Base-by-base conservation (phyloP, 1,284 basidiomycete species). In the Earliella scabrosa region DNA sequence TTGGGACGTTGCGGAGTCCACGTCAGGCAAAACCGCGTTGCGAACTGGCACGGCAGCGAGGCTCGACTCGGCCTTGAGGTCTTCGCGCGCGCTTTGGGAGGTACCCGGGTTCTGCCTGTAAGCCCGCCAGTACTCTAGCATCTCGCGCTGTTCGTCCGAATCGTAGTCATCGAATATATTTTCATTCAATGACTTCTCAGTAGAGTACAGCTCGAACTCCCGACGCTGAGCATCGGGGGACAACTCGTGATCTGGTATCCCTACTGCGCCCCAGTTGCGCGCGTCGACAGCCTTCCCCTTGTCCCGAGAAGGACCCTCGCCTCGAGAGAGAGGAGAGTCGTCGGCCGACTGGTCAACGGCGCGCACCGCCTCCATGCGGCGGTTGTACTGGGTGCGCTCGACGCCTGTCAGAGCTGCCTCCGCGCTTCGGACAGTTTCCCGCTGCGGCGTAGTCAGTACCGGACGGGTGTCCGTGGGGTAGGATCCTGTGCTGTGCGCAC, bases 231-330 rank as follows among this genome's bases (percentile, higher is more conserved):
- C 43, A 14, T 54, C 54, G 11, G 48, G 36, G 29, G 59, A 48
- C 2, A 62, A 50, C 44, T 62, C 60, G 1, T 35, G 20, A 1
- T 40, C 11, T 11, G 43, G 39, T 8, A 62, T 50, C 29, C 36
- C 47, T 9, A 41, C 45, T 10, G 32, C 44, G 24, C 58, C 60
- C 58, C 58, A 63, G 50, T 63, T 59, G 31, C n/a, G 48, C 20
- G 60, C 41, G 43, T 63, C 60, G 20, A 60, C 48, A 2, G 48
- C 43, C 52, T 63, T 63, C 2, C 60, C 60, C 35, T 60, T 51
- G 1, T 23, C 20, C 2, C 26, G n/a, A 2, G 56, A 61, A 1
- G 57, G 29, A 0, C 60, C 60, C 44, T 61, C 60, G 7, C 46
- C 55, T 8, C 49, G 52, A 8, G 52, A 58, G 2, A n/a, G n/a